phyloP scores from a whole-genome alignment of 192 early-diverging fungal species.

The Gryganskiella cystojenkinii region DNA sequence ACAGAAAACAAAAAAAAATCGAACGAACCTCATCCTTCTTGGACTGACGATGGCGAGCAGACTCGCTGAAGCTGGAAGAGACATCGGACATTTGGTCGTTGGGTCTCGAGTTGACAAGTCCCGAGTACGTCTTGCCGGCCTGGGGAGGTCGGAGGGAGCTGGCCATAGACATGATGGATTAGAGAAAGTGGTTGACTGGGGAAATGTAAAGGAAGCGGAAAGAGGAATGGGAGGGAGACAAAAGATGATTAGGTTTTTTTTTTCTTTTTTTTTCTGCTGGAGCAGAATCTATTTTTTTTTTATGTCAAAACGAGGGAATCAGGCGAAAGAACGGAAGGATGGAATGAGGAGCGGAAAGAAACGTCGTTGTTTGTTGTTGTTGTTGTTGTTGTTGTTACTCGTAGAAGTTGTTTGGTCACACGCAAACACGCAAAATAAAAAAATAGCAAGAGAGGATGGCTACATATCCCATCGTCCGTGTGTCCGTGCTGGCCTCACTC shows the following conservation, averaged over 20 bases:
- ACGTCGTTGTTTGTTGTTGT: no score
- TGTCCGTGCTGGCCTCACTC: no score
- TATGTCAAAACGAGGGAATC: background rate
- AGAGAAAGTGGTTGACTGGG: background rate
- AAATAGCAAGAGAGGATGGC: no score
- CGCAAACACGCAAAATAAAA: no score
- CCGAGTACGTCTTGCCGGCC: conserved; percentile 40
- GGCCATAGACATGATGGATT: conserved; percentile 52
- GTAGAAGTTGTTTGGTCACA: no score
- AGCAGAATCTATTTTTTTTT: conserved; percentile 18
- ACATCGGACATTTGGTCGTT: conserved; percentile 55
- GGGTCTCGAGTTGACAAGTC: conserved; percentile 37
- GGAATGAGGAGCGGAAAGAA: background rate
- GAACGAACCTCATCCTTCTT: conserved; percentile 56
- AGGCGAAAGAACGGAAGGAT: background rate
- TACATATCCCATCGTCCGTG: no score
- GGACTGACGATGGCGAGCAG: conserved; percentile 53
- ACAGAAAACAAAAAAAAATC: no score
- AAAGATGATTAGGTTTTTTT: background rate
- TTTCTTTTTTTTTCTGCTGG: conserved; percentile 3
- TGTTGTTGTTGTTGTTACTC: no score
- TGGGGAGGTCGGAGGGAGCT: conserved; percentile 53
- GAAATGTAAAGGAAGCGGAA: background rate
- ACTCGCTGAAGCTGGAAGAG: conserved; percentile 52
- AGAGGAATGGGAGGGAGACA: background rate